phyloP scores from a whole-genome alignment of 352 stramenopile genomes.

The Globisporangium mamillatum region DNA sequence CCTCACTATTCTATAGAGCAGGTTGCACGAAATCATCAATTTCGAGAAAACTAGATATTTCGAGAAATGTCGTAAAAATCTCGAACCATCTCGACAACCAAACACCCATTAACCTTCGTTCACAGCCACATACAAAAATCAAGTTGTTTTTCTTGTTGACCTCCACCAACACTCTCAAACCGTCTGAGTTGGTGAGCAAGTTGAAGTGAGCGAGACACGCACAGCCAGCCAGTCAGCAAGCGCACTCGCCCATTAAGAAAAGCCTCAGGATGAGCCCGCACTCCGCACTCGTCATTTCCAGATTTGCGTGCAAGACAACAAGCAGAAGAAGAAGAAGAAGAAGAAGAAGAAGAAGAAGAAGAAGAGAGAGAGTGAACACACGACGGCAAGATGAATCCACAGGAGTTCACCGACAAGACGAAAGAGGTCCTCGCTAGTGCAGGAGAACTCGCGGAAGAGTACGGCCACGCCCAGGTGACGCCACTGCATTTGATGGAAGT shows the following conservation, averaged over 20 bases:
- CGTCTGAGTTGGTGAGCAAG: background rate
- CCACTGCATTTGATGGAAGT: constrained; percentile 66
- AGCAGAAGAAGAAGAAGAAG: background rate
- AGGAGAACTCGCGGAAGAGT: constrained; percentile 52
- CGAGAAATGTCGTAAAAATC: background rate
- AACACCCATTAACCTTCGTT: background rate
- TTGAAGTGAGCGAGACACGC: background rate
- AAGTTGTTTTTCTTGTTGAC: background rate
- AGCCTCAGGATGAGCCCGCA: background rate
- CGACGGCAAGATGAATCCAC: constrained; percentile 49
- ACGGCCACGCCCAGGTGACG: constrained; percentile 72
- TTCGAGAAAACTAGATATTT: constrained; percentile 2
- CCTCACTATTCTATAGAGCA: background rate
- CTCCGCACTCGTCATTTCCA: background rate
- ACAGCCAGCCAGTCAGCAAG: background rate
- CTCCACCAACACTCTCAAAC: background rate
- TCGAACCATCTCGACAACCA: background rate
- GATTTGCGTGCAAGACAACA: constrained; percentile 6
- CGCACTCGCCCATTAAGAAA: background rate
- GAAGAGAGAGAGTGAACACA: constrained; percentile 17
- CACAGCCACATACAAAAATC: background rate
- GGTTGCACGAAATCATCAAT: background rate
- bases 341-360: background rate
- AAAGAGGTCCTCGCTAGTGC: constrained; percentile 55
- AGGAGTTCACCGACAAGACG: constrained; percentile 84